phyloP scores from a whole-genome alignment of 2,329 filamentous ascomycete species.

The Fusarium sp. region DNA sequence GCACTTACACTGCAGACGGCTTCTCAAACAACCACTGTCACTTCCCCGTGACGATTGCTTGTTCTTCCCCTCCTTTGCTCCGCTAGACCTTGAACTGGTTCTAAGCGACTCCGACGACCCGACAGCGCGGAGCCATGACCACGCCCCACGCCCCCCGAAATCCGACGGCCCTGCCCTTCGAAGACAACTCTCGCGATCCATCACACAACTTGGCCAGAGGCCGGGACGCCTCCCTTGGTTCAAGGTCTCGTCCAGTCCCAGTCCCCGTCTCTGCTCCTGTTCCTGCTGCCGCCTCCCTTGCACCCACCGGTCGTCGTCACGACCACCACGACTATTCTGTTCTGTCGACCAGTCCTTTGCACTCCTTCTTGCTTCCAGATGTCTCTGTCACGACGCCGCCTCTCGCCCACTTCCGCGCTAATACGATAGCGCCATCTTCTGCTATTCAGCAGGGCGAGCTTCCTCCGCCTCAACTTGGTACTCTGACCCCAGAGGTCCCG shows the following conservation, averaged over 20 bases:
- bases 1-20: constrained; percentile 8
- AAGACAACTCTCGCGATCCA: constrained; percentile 35
- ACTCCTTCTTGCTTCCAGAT: constrained; percentile 44
- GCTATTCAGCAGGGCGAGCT: constrained; percentile 42
- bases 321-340: constrained; percentile 42
- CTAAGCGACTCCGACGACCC: constrained; percentile 42
- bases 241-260: constrained; percentile 41
- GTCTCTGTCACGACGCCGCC: constrained; percentile 45
- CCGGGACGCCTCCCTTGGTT: constrained; percentile 41
- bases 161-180: constrained; percentile 48
- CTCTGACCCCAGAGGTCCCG: constrained; percentile 28
- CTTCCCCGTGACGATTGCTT: constrained; percentile 19
- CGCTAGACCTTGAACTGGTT: constrained; percentile 38
- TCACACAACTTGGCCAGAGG: constrained; percentile 31
- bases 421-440: constrained; percentile 56
- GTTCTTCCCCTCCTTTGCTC: constrained; percentile 15
- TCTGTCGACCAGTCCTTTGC: constrained; percentile 38
- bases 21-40: constrained; percentile 6
- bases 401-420: constrained; percentile 46
- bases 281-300: constrained; percentile 35
- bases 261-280: constrained; percentile 35
- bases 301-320: constrained; percentile 37
- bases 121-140: constrained; percentile 51
- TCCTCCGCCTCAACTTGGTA: constrained; percentile 30
- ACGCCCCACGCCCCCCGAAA: constrained; percentile 48